phyloP scores from a whole-genome alignment of 805 yeast genomes.

The Metschnikowia colocasiae region DNA sequence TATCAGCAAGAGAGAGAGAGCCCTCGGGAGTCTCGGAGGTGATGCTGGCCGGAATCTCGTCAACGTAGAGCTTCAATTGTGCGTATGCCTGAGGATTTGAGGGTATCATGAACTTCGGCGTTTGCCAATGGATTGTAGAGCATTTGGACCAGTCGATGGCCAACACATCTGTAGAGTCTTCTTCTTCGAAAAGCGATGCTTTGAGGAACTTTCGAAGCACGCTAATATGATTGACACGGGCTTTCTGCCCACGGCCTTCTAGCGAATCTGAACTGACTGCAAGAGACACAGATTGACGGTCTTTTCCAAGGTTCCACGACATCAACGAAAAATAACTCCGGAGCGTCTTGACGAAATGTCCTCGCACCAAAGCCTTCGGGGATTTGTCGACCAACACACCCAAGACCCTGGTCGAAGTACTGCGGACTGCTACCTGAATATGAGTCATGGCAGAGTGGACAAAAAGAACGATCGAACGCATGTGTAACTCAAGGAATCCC shows the following conservation, averaged over 20 bases:
- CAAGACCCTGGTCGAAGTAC: conserved; percentile 69
- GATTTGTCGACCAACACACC: conserved; percentile 54
- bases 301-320: conserved; percentile 61
- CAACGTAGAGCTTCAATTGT: conserved; percentile 55
- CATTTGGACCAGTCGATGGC: conserved; percentile 17
- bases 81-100: conserved; percentile 59
- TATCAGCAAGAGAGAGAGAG: conserved; percentile 30
- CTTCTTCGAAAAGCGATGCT: conserved; percentile 37
- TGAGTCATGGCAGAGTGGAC: conserved; percentile 93
- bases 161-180: conserved; percentile 14
- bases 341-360: conserved; percentile 67
- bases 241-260: conserved; percentile 34
- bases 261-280: conserved; percentile 33
- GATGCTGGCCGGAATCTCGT: conserved; percentile 25
- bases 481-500: conserved; percentile 57
- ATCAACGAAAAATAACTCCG: conserved; percentile 64
- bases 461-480: conserved; percentile 61
- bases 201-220: conserved; percentile 43
- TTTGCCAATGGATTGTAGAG: conserved; percentile 41
- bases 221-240: conserved; percentile 39
- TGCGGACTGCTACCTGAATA: conserved; percentile 69
- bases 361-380: conserved; percentile 52
- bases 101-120: conserved; percentile 49
- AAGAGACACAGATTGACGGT: conserved; percentile 32
- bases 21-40: conserved; percentile 20